Evolutionary conservation across 164 flowering plant genomes (phyloP).

Genomic region (Tetrastigma voinierianum): DNA sequence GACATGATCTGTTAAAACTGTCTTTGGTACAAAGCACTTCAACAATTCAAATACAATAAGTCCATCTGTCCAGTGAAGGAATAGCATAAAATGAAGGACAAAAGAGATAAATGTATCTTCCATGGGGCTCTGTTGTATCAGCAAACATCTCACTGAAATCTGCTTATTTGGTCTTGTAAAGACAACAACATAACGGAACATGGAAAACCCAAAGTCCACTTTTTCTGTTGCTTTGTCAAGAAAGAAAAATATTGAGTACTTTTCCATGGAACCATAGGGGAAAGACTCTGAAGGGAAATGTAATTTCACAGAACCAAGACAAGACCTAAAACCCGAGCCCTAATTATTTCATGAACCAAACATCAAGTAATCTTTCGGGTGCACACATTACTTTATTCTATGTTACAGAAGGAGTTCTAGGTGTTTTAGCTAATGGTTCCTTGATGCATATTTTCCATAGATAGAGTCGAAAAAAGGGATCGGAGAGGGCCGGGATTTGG

Average conservation of each 20-base stretch:
- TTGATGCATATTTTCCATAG: neutral
- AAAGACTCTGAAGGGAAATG: neutral
- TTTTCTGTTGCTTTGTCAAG: neutral
- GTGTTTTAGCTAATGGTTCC: neutral
- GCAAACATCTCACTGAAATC: neutral
- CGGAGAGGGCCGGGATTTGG: neutral
- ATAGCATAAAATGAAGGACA: neutral
- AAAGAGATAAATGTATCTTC: slow-evolving; percentile 1
- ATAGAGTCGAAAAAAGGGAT: neutral
- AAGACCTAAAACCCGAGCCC: too few relatives aligned
- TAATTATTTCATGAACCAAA: too few relatives aligned
- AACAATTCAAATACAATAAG: neutral
- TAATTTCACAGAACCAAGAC: neutral
- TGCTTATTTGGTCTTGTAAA: neutral
- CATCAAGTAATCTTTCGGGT: too few relatives aligned
- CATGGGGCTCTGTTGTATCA: neutral
- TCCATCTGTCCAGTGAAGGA: neutral
- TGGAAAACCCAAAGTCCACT: neutral
- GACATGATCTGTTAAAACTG: too few relatives aligned
- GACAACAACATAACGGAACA: neutral
- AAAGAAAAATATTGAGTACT: neutral
- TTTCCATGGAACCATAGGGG: neutral
- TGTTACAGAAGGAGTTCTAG: neutral
- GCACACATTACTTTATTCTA: too few relatives aligned
- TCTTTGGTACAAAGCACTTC: too few relatives aligned